Percentiles rank a stretch among this genome's conserved stretches.
phyloP scores from a whole-genome alignment of 257 asterid species.

The Salvia hispanica region DNA sequence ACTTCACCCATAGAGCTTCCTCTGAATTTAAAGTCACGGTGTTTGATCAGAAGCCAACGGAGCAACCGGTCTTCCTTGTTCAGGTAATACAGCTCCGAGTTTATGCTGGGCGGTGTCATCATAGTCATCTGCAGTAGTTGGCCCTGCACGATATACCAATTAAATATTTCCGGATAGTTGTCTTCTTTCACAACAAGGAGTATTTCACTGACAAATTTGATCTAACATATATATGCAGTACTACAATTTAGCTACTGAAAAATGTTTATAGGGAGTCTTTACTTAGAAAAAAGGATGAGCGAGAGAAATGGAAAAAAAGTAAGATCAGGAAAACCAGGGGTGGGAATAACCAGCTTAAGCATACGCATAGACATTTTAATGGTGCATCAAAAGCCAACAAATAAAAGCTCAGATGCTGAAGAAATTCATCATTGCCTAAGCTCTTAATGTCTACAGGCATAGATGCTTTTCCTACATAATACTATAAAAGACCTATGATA shows the following conservation, averaged over 20 bases:
- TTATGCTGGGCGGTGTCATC: conserved; percentile 87
- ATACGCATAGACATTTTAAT: neutral
- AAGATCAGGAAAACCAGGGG: neutral
- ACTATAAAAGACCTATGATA: no score
- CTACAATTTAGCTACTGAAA: neutral
- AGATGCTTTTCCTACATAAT: no score
- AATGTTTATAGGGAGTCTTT: neutral
- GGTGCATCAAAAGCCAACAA: neutral
- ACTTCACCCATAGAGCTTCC: conserved; percentile 30
- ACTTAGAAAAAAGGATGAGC: neutral
- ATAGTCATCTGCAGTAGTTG: conserved; percentile 70
- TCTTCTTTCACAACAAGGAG: neutral
- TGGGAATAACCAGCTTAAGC: neutral
- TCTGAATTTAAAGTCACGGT: conserved; percentile 55
- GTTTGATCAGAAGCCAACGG: conserved; percentile 79
- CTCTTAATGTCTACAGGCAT: no score
- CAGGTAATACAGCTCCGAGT: conserved; percentile 68
- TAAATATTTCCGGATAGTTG: neutral
- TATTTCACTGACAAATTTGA: neutral
- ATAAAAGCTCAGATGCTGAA: neutral
- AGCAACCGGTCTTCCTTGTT: conserved; percentile 82
- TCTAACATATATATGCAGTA: neutral
- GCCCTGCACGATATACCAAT: conserved; percentile 45
- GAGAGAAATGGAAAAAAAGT: neutral
- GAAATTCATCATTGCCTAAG: neutral